Base-by-base conservation (phyloP, 768 basidiomycete species). In the Mycena vitilis region DNA sequence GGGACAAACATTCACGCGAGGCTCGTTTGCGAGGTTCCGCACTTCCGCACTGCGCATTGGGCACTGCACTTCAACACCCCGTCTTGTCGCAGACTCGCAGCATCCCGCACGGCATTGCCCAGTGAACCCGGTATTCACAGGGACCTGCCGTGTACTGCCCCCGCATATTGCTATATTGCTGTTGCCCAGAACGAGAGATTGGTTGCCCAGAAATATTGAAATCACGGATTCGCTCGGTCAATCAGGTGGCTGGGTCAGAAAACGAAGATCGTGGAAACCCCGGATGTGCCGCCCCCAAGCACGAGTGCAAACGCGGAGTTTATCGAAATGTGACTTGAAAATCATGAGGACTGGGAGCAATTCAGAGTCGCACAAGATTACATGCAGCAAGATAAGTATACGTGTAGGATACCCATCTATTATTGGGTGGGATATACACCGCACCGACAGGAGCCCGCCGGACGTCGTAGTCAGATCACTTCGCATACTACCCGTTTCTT, bases 211-310 rank as follows among this genome's bases (percentile, higher is more conserved):
- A 30, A 30, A 30, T 30, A 30, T 30, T 30, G 30, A 5, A 30
- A 30, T 30, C 30, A 30, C 30, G n/a, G n/a, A n/a, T n/a, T n/a
- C n/a, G 23, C 47, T 9, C 18, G 18, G 52, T 55, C 62, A 55
- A 56, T 63, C 62, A 63, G 44, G 62, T 55, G 53, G 53, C 51
- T 63, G 61, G 36, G 49, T 10, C 25, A 40, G 20, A 45, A 45
- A 23, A 38, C 25, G 54, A 47, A 55, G 20, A 55, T 47, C 52
- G 56, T 56, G 36, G 22, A 22, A 15, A 42, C 54, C 54, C 51
- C 51, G 51, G 30, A 25, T 15, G 54, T 7, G 53, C 34, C 52
- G 53, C 54, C 9, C 13, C 22, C 38, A 13, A 56, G 34, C n/a
- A 56, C 23, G 38, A 40, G 40, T 40, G 11, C 34, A 34, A 40